Percentiles rank a stretch among this genome's conserved stretches.
Evolutionary conservation across 2,329 filamentous ascomycete species (phyloP).

Genomic region (Calonectria hawksworthii): DNA sequence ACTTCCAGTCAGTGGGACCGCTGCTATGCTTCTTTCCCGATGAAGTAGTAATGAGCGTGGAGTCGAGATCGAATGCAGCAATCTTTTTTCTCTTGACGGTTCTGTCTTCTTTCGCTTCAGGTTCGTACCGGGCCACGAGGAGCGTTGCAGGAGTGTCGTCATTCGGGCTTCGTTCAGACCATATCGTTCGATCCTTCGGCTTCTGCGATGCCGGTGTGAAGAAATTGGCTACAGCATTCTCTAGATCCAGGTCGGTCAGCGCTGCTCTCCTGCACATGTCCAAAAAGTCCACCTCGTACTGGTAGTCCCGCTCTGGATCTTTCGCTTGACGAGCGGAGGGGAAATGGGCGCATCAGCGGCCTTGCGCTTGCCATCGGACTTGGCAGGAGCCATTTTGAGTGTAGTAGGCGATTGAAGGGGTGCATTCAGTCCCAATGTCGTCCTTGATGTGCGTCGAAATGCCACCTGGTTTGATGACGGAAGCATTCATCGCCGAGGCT

Average conservation of each 20-base stretch:
- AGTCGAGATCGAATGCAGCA: conserved; percentile 85
- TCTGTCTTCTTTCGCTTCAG: conserved; percentile 55
- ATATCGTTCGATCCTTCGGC: conserved; percentile 79
- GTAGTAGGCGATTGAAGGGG: not conserved
- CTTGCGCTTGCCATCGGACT: conserved; percentile 51
- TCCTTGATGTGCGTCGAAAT: not conserved
- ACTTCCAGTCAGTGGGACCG: conserved; percentile 88
- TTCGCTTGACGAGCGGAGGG: conserved; percentile 67
- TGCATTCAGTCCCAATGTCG: conserved; percentile 31
- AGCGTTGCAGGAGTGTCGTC: conserved; percentile 69
- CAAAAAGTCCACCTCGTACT: conserved; percentile 52
- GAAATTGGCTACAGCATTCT: conserved; percentile 82
- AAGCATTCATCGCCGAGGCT: conserved; percentile 24
- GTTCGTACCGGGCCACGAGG: conserved; percentile 80
- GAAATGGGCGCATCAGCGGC: conserved; percentile 61
- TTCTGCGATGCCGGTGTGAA: conserved; percentile 92
- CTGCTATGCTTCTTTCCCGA: conserved; percentile 85
- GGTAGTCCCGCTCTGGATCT: conserved; percentile 65
- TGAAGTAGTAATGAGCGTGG: conserved; percentile 84
- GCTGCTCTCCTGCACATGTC: not conserved
- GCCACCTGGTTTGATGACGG: not conserved
- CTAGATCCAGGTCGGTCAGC: conserved; percentile 55
- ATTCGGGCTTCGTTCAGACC: conserved; percentile 74
- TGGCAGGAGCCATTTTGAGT: conserved; percentile 44
- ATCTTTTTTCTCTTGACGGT: conserved; percentile 65